These are phyloP conservation scores for Leccinum truebloodii DNA, from an alignment of 768 basidiomycete species.

Conservation along the genomic window DNA sequence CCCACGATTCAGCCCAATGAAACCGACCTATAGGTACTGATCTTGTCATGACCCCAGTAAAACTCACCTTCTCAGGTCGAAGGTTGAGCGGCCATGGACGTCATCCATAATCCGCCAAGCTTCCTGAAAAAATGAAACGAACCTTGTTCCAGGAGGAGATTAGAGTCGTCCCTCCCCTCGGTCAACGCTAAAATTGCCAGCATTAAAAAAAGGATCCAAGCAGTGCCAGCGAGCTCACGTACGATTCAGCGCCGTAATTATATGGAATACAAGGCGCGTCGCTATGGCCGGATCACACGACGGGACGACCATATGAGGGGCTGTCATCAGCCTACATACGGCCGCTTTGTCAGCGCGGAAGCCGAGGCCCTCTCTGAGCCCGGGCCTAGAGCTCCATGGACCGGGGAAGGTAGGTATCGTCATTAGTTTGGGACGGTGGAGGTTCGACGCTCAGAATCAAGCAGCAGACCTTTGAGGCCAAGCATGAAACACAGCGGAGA, in stretches of 20 bases:
- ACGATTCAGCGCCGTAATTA: not conserved
- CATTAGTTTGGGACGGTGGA: constrained; percentile 8
- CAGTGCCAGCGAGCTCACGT: not conserved
- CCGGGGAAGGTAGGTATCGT: not conserved
- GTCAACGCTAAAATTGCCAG: not conserved
- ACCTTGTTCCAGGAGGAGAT: constrained; percentile 2
- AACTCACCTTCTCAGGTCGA: constrained; percentile 8
- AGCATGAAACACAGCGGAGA: constrained; percentile 7
- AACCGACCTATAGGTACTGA: no score
- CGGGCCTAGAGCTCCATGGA: no score
- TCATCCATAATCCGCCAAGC: not conserved
- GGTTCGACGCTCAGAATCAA: constrained; percentile 10
- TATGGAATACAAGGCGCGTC: constrained; percentile 26
- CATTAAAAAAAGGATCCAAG: constrained; percentile 3
- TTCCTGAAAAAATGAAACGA: not conserved
- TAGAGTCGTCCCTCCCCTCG: not conserved
- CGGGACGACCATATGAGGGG: not conserved
- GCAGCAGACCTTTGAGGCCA: constrained; percentile 3
- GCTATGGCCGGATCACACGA: not conserved
- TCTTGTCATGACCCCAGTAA: not conserved
- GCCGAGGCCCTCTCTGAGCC: not conserved
- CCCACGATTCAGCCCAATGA: constrained; percentile 7
- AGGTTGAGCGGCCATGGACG: constrained; percentile 12
- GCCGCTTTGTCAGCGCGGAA: constrained; percentile 1
- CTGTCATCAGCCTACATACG: not conserved